Evolutionary conservation across 306 rosid genomes (phyloP).

Genomic region (Rubus parviflorus): DNA sequence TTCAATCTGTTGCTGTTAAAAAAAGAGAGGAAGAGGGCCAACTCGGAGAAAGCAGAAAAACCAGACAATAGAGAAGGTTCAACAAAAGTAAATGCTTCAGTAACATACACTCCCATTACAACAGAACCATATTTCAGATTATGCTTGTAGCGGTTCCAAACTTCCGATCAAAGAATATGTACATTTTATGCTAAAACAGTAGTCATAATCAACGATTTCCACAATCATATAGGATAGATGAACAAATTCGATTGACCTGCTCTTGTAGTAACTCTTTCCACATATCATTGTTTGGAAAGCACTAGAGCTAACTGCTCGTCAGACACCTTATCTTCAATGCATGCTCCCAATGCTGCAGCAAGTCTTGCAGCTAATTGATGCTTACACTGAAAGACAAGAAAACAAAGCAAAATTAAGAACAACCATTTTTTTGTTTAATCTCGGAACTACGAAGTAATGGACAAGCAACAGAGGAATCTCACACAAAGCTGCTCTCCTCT

Average conservation of each 20-base stretch:
- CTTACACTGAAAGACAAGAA: conserved; percentile 57
- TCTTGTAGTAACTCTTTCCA: background rate
- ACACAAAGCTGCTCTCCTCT: conserved; percentile 91
- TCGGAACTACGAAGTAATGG: conserved; percentile 5
- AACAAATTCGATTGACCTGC: background rate
- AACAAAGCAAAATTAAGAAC: background rate
- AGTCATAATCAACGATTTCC: background rate
- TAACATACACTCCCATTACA: background rate
- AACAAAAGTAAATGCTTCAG: background rate
- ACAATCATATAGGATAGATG: background rate
- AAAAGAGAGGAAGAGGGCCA: background rate
- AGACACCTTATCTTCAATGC: conserved; percentile 65
- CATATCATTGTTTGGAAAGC: conserved; percentile 50
- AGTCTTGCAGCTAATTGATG: conserved; percentile 91
- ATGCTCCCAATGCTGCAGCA: conserved; percentile 68
- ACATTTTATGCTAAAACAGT: background rate
- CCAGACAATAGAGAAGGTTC: background rate
- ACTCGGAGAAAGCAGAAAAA: background rate
- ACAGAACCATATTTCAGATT: background rate
- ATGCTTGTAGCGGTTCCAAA: background rate
- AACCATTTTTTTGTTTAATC: background rate
- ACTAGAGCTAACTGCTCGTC: conserved; percentile 71
- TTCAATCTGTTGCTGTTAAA: no score
- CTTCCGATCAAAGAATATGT: background rate
- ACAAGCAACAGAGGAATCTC: conserved; percentile 33